Evolutionary conservation across 2,329 filamentous ascomycete genomes (phyloP).

Genomic region (Phyllosticta capitalensis): DNA sequence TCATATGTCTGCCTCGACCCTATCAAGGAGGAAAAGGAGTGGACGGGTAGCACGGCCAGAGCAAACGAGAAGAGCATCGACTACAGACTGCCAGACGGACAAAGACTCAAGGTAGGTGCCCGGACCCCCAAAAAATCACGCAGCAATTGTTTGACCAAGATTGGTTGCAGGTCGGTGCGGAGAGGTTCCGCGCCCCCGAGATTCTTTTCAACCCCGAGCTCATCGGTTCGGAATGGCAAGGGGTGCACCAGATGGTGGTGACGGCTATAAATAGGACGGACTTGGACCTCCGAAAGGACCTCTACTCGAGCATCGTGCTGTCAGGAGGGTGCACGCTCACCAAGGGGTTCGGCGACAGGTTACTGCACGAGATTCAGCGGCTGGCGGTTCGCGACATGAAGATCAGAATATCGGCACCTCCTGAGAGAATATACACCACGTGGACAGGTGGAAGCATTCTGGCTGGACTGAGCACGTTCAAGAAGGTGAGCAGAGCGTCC

Average conservation of each 20-base stretch:
- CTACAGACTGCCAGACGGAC: slow-evolving; percentile 84
- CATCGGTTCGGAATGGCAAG: slow-evolving; percentile 92
- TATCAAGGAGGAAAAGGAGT: slow-evolving; percentile 92
- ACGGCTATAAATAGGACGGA: slow-evolving; percentile 93
- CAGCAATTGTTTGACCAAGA: slow-evolving; percentile 10
- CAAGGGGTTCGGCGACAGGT: slow-evolving; percentile 88
- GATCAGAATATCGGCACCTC: slow-evolving; percentile 97
- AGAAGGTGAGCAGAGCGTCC: slow-evolving; percentile 64
- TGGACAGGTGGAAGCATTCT: slow-evolving; percentile 99
- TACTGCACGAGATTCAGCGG: slow-evolving; percentile 84
- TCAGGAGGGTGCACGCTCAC: slow-evolving; percentile 94
- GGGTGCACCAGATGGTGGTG: slow-evolving; percentile 95
- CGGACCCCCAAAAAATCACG: not conserved
- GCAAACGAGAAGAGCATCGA: slow-evolving; percentile 71
- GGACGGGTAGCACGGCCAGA: slow-evolving; percentile 63
- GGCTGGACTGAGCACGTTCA: slow-evolving; percentile 91
- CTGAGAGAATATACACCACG: slow-evolving; percentile 95
- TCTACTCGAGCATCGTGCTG: slow-evolving; percentile 95
- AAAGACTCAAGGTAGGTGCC: slow-evolving; percentile 69
- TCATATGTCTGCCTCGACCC: slow-evolving; percentile 88
- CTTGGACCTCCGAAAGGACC: slow-evolving; percentile 83
- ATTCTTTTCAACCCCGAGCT: slow-evolving; percentile 97
- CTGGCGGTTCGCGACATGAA: slow-evolving; percentile 98
- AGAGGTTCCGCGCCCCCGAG: slow-evolving; percentile 91
- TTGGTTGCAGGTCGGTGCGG: slow-evolving; percentile 63